A percentile compares a stretch with the other conserved stretches of the same genome.
phyloP scores from a whole-genome alignment of 805 yeast species.

The Brettanomyces nanus region DNA sequence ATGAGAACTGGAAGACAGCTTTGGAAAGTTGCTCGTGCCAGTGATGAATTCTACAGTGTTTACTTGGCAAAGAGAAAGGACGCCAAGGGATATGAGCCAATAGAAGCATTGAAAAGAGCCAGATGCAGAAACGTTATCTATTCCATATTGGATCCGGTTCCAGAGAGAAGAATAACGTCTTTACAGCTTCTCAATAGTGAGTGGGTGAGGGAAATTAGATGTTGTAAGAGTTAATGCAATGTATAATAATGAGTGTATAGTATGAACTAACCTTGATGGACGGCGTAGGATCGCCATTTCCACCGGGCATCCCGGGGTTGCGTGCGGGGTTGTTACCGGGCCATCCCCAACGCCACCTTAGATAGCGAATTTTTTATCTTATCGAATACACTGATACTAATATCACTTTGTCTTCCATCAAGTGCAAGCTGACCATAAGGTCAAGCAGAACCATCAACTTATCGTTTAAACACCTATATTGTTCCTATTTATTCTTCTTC shows the following conservation, averaged over 20 bases:
- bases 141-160: constrained; percentile 87
- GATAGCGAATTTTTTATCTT: no score
- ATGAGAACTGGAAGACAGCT: constrained; percentile 91
- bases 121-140: constrained; percentile 90
- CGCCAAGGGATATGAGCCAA: constrained; percentile 84
- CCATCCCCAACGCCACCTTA: no score
- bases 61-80: constrained; percentile 75
- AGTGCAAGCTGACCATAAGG: background rate
- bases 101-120: constrained; percentile 75
- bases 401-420: background rate
- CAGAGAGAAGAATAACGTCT: constrained; percentile 79
- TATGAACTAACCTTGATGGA: no score
- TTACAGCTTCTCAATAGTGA: constrained; percentile 84
- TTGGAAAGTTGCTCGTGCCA: constrained; percentile 77
- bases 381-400: no score
- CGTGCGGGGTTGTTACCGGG: no score
- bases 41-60: constrained; percentile 72
- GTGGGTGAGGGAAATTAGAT: constrained; percentile 87
- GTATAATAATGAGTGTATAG: no score
- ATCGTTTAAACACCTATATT: background rate
- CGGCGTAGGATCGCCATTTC: no score
- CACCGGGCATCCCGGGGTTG: no score
- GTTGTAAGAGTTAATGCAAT: constrained; percentile 48
- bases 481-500: no score
- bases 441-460: background rate